Percentiles rank a stretch among this genome's conserved stretches.
These are phyloP conservation scores for Suillus lakei DNA, from an alignment of 768 basidiomycete genomes.

Conservation along the genomic window DNA sequence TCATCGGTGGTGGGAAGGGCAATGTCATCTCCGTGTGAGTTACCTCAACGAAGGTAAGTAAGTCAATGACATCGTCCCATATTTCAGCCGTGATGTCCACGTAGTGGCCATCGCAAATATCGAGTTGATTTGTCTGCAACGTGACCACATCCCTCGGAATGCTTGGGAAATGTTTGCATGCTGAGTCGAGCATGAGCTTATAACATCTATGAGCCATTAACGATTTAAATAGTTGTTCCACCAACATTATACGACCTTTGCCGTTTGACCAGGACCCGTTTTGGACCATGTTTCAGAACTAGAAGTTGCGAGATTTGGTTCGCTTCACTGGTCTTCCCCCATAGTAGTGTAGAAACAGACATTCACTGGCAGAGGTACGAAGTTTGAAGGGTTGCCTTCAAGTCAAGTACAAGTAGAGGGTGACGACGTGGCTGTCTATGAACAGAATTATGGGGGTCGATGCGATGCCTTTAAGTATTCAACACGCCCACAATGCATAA, in stretches of 20 bases:
- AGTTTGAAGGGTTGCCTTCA: not conserved
- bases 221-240: not conserved
- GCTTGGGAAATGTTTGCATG: slow-evolving; percentile 1
- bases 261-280: not conserved
- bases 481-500: too few species aligned
- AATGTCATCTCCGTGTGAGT: not conserved
- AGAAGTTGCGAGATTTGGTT: not conserved
- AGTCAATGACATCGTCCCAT: not conserved
- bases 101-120: not conserved
- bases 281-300: not conserved
- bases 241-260: not conserved
- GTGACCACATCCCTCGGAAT: not conserved
- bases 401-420: too few species aligned
- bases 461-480: too few species aligned
- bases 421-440: not conserved
- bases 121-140: slow-evolving; percentile 5
- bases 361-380: too few species aligned
- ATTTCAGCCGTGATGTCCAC: not conserved
- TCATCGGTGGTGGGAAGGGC: too few species aligned
- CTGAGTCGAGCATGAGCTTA: not conserved
- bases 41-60: not conserved
- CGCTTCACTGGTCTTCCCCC: too few species aligned
- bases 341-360: not conserved
- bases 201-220: not conserved
- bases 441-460: not conserved